Base-by-base conservation (phyloP, 2,329 filamentous ascomycete species). In the Lasiodiplodia sp. region DNA sequence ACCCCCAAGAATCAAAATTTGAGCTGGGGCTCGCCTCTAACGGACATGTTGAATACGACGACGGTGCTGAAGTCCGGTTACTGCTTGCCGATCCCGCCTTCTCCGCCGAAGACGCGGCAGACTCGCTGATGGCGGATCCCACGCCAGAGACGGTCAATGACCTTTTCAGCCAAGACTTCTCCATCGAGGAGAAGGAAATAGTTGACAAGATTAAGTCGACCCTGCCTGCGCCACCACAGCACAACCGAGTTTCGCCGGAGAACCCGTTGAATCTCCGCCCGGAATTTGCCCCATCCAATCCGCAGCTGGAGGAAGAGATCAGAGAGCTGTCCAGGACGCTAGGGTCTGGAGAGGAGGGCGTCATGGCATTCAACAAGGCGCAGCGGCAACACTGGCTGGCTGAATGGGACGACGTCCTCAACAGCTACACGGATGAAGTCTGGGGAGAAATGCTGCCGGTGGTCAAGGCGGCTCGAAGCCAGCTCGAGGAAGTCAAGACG, bases 391-490 rank as follows among this genome's bases (percentile, higher is more conserved):
- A 66, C 28, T 68, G 40, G 44, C 49, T 73, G 14, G 55, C 69
- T 10, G 70, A 71, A 28, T 74, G 73, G 73, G 69, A 72, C 14
- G 63, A 70, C 51, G 73, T 74, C 2, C 67, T 74, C 16, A 70
- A 70, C 38, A 64, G 69, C 28, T 74, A 74, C 65, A 74, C 72
- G 7, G 72, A 74, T 55, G 69, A 73, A 52, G 71, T 74, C 4
- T 74, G 72, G 72, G 73, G 71, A 12, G 70, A 74, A 14, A 66
- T 72, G 34, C 66, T 74, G 11, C 70, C 70, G 8, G 58, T 31
- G n/a, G 72, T 73, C 12, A 67, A 72, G 51, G 72, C 57, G 60
- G 70, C 72, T 3, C 66, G 68, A 52, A 66, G 23, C 3, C 69
- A 73, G 52, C 58, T 73, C 11, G 38, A 74, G 44, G 68, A 73